Base-by-base conservation (phyloP, 176 grass and related monocot species). In the Melocanna baccifera region DNA sequence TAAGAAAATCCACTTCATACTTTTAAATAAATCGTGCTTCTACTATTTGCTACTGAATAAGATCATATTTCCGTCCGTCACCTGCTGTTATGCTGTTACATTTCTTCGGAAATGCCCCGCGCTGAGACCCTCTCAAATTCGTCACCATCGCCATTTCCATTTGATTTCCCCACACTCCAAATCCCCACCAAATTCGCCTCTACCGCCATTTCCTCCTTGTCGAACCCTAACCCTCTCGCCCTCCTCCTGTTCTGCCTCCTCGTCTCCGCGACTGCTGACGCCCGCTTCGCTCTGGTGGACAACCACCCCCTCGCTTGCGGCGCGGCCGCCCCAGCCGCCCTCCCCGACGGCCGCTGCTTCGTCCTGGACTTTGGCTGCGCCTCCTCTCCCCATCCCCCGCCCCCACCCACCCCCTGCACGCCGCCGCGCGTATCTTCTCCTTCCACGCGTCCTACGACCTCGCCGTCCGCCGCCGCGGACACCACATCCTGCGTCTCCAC, bases 281-380 rank as follows among this genome's bases (percentile, higher is more conserved):
- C 86, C 42, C 83, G 83, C 19, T 98, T 87, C 80, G 69, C 85
- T 16, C 96, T 91, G 45, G 47, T 5, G 32, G 96, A 95, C 73
- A 90, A 92, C 89, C 91, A 95, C 91, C 93, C 95, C 41, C 58
- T 98, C 82, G 86, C 93, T 50, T 98, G 96, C 76, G 96, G 93
- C 13, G 78, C 89, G 48, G 55, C 62, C 11, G 76, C 57, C 23
- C 73, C 93, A 26, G 57, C 43, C 22, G 57, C 72, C 36, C 83
- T 95, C 30, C 87, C 79, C n/a, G 96, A 93, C 87, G 78, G 87
- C 58, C 93, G 93, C 71, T 79, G 87, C 41, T 98, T 94, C 90
- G 59, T 92, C 61, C 85, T 89, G 1, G 95, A 97, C 67, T 73
- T 89, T 20, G 82, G 77, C 39, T 92, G 84, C 83, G 62, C 75